Evolutionary conservation across 78 protist genomes (phyloP), one percentile per base, ranked within the genome.

Genomic region (Dictyostelium intermedium): DNA sequence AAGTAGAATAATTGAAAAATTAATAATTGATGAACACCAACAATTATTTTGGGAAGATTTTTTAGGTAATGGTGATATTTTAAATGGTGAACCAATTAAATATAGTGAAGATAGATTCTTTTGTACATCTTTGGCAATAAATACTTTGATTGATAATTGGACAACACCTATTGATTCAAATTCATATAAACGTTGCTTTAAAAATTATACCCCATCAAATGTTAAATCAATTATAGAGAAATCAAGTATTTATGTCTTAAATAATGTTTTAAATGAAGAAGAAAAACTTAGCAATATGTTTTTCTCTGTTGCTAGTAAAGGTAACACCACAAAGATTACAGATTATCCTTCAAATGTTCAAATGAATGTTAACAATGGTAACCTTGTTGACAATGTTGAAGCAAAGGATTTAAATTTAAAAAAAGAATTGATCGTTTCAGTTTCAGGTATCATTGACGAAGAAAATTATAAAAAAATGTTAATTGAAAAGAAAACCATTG

Each of bases 61-160:
- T 72, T 27, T 87, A 1, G 92, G 92, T 3, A 32, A 87, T 60
- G 79, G 8, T 39, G 92, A 87, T 43, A 63, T 60, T 41, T 43
- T 72, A 2, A 30, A 53, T 27, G 79, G 85, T 11, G 37, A 60
- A 30, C 13, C 30, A 66, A 60, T 30, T 13, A 5, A 78, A 63
- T 63, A 87, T 14, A 53, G 85, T 13, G 85, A 87, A 20, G 92
- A 87, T 79, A 47, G 45, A 37, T 78, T 87, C 61, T 76, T 63
- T 43, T 37, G 61, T 34, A 87, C 82, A 25, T 35, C 80, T 23
- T 20, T 77, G 1, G 84, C 79, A 3, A 14, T 78, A 10, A 78
- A 61, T 56, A 76, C 34, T 0, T 30, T 87, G 3, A 79, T 79
- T 25, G 92, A 87, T 43, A 87, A 60, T 14, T 87, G 92, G 92